These are phyloP conservation scores for Penicillium maclennaniae DNA, from an alignment of 495 filamentous ascomycete species.

Conservation along the genomic window DNA sequence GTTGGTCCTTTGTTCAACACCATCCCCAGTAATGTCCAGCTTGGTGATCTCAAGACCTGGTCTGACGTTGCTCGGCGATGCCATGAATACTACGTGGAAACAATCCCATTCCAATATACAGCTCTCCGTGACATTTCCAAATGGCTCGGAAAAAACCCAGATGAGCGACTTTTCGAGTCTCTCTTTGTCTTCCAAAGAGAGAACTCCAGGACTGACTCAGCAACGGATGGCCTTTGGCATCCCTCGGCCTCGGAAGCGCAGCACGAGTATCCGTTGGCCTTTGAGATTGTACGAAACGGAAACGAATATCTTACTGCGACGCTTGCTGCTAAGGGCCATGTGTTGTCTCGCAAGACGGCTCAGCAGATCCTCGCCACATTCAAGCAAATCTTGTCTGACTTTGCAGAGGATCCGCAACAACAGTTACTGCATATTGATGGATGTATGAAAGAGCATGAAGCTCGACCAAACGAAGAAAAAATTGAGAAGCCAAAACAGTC, in stretches of 20 bases:
- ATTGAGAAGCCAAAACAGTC: neutral
- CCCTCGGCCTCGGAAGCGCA: slow-evolving; percentile 51
- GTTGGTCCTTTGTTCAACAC: slow-evolving; percentile 89
- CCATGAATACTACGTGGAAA: slow-evolving; percentile 39
- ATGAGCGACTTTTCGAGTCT: slow-evolving; percentile 40
- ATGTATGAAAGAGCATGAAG: neutral
- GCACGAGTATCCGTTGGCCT: slow-evolving; percentile 64
- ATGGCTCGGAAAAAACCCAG: slow-evolving; percentile 36
- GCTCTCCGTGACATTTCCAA: slow-evolving; percentile 43
- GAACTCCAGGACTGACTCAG: slow-evolving; percentile 10
- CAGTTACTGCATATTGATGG: slow-evolving; percentile 16
- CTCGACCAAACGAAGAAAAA: slow-evolving; percentile 6
- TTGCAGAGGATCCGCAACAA: slow-evolving; percentile 18
- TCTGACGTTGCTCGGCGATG: slow-evolving; percentile 32
- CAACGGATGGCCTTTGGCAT: slow-evolving; percentile 49
- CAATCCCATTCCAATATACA: slow-evolving; percentile 44
- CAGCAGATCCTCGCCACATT: slow-evolving; percentile 24
- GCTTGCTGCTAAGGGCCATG: slow-evolving; percentile 44
- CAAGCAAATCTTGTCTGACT: slow-evolving; percentile 20
- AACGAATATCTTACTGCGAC: slow-evolving; percentile 47
- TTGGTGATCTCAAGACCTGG: slow-evolving; percentile 27
- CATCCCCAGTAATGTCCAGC: slow-evolving; percentile 63
- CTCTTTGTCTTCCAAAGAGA: slow-evolving; percentile 63
- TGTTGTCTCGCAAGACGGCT: slow-evolving; percentile 14
- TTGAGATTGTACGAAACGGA: slow-evolving; percentile 59